A percentile compares a stretch with the other conserved stretches of the same genome.
These are phyloP conservation scores for Daphne laureola DNA, from an alignment of 441 rosid genomes.

Conservation along the genomic window DNA sequence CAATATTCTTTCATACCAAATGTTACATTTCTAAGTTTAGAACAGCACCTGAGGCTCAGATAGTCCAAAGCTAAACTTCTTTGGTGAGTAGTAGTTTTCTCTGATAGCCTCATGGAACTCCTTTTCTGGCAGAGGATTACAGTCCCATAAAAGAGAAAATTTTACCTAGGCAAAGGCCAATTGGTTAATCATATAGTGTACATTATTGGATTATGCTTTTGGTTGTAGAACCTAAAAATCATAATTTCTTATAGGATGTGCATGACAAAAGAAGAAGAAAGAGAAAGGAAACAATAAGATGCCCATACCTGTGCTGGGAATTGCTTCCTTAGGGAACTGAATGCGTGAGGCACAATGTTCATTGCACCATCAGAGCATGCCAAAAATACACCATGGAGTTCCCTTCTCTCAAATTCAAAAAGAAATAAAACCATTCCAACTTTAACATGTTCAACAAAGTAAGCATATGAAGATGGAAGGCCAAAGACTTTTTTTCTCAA, in stretches of 20 bases:
- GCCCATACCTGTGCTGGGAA: slow-evolving; percentile 56
- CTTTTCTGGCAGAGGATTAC: slow-evolving; percentile 45
- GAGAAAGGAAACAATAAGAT: background rate
- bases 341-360: slow-evolving; percentile 48
- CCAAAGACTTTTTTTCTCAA: slow-evolving; percentile 36
- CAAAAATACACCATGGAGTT: slow-evolving; percentile 56
- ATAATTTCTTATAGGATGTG: no score
- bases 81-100: slow-evolving; percentile 45
- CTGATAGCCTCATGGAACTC: slow-evolving; percentile 46
- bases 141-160: slow-evolving; percentile 36
- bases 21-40: background rate
- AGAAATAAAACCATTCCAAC: slow-evolving; percentile 63
- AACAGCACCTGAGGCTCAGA: slow-evolving; percentile 43
- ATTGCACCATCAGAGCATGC: slow-evolving; percentile 51
- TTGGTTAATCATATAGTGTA: no score
- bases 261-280: background rate
- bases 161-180: slow-evolving; percentile 31
- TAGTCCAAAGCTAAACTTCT: slow-evolving; percentile 64
- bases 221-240: no score
- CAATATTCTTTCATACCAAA: no score
- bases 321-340: slow-evolving; percentile 40
- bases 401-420: slow-evolving; percentile 54
- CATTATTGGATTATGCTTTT: no score
- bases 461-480: slow-evolving; percentile 32
- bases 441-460: slow-evolving; percentile 50